Evolutionary conservation across 1,284 basidiomycete genomes (phyloP).

Genomic region (Trichosporon coremiiforme): DNA sequence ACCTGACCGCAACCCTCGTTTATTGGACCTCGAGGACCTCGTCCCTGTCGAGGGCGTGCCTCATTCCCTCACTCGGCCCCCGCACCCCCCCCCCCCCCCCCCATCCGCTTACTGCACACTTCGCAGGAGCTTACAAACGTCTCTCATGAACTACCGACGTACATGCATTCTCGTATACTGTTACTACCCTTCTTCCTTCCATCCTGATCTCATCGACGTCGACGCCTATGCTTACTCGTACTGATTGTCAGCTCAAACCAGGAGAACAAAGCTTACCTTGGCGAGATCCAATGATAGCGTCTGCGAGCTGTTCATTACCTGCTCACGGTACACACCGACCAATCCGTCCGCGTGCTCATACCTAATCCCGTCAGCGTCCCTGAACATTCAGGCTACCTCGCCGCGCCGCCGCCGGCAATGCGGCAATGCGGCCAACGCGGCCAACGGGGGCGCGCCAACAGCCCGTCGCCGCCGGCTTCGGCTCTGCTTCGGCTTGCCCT

Average conservation of each 20-base stretch:
- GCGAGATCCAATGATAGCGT: slow-evolving; percentile 77
- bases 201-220: neutral
- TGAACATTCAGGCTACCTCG: neutral
- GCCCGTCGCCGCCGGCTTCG: neutral
- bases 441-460: too few species aligned
- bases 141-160: neutral
- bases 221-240: neutral
- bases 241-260: neutral
- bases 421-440: too few species aligned
- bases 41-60: neutral
- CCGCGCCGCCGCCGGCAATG: slow-evolving; percentile 8
- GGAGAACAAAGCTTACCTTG: slow-evolving; percentile 61
- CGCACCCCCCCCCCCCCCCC: neutral
- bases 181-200: neutral
- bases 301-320: slow-evolving; percentile 85
- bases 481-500: neutral
- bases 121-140: neutral
- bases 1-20: neutral
- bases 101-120: neutral
- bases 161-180: neutral
- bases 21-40: neutral
- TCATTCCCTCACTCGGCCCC: neutral
- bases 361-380: slow-evolving; percentile 47
- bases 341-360: slow-evolving; percentile 90
- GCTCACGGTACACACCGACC: slow-evolving; percentile 91